These are phyloP conservation scores for Pleurostoma richardsiae DNA, from an alignment of 2,329 filamentous ascomycete species.

Conservation along the genomic window DNA sequence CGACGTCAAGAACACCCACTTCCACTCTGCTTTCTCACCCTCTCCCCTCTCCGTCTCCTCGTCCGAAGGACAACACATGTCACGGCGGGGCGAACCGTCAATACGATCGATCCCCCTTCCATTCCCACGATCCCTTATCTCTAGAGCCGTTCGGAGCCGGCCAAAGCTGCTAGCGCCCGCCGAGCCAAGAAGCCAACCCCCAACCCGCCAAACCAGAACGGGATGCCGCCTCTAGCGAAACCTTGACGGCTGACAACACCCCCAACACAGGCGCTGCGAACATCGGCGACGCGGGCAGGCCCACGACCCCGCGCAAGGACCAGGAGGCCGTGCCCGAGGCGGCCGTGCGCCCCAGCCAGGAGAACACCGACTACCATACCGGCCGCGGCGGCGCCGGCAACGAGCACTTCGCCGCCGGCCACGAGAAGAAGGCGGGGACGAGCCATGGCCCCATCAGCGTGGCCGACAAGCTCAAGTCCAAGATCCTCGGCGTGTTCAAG, in stretches of 20 bases:
- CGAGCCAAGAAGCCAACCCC: no score
- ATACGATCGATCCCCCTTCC: no score
- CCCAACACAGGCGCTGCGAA: constrained; percentile 46
- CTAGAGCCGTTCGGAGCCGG: no score
- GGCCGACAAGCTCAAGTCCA: constrained; percentile 54
- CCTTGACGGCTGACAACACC: background rate
- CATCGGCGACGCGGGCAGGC: constrained; percentile 44
- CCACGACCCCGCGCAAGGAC: constrained; percentile 37
- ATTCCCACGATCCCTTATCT: no score
- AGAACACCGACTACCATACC: constrained; percentile 48
- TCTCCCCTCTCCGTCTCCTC: no score
- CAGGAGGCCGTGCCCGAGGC: constrained; percentile 46
- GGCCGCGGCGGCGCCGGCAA: constrained; percentile 59
- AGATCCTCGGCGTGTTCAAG: constrained; percentile 45
- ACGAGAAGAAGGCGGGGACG: constrained; percentile 18
- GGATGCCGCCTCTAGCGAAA: no score
- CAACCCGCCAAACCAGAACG: no score
- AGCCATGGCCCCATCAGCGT: constrained; percentile 31
- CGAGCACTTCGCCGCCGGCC: constrained; percentile 31
- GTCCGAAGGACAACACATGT: no score
- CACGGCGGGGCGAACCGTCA: no score
- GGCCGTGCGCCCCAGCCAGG: constrained; percentile 42
- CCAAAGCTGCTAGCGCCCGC: no score
- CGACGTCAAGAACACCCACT: background rate
- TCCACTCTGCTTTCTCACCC: no score